A percentile compares a stretch with the other conserved stretches of the same genome.
These are phyloP conservation scores for Gyromitra esculenta DNA, from an alignment of 2,329 filamentous ascomycete genomes.

Conservation along the genomic window DNA sequence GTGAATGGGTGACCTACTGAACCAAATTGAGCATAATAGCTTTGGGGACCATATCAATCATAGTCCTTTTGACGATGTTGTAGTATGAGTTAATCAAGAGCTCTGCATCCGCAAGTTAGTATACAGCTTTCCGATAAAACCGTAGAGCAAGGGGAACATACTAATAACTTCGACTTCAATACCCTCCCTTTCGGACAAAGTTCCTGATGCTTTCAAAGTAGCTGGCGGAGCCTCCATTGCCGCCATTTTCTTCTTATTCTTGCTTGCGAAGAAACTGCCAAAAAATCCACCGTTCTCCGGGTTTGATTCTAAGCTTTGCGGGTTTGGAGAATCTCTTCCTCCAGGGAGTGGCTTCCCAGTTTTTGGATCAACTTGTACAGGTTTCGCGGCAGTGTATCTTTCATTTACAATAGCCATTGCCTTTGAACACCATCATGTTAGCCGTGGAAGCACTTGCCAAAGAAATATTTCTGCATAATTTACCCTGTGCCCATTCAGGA, in stretches of 20 bases:
- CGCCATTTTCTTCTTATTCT: conserved; percentile 99
- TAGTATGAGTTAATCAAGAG: conserved; percentile 96
- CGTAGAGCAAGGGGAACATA: conserved; percentile 64
- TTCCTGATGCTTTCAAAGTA: conserved; percentile 92
- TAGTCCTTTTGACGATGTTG: conserved; percentile 96
- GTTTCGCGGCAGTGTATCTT: conserved; percentile 80
- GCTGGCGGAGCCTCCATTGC: conserved; percentile 96
- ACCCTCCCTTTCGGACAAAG: conserved; percentile 89
- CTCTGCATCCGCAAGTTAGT: conserved; percentile 66
- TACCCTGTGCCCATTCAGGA: conserved; percentile 91
- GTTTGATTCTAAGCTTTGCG: conserved; percentile 67
- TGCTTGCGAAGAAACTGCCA: conserved; percentile 96
- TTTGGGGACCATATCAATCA: conserved; percentile 99
- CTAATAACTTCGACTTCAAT: conserved; percentile 99
- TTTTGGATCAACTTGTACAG: conserved; percentile 96
- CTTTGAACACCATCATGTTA: conserved; percentile 60
- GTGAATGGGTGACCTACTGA: conserved; percentile 71
- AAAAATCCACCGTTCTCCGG: conserved; percentile 83
- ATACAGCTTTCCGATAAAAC: background rate
- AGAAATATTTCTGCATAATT: conserved; percentile 58
- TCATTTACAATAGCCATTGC: conserved; percentile 99
- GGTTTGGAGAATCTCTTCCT: conserved; percentile 78
- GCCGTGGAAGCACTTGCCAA: conserved; percentile 23
- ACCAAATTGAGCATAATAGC: conserved; percentile 98
- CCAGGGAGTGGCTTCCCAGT: conserved; percentile 88